phyloP scores from a whole-genome alignment of 208 protist genomes.

The Borovskyia barvae region DNA sequence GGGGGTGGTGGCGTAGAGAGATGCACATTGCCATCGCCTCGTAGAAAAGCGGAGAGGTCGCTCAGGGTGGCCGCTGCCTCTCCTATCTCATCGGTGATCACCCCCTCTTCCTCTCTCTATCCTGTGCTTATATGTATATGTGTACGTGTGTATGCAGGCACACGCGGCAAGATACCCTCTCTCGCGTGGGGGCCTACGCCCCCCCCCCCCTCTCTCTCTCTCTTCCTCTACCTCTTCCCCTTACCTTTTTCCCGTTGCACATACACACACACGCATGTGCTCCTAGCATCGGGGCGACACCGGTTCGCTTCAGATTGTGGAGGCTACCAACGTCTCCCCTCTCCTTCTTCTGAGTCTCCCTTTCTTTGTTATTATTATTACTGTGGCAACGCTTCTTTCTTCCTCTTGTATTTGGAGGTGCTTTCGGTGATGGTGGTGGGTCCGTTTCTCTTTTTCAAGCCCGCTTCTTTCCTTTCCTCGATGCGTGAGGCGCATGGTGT shows the following conservation, averaged over 20 bases:
- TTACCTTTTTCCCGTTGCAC: constrained; percentile 3
- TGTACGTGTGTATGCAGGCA: neutral
- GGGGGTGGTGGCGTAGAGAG: too few species aligned
- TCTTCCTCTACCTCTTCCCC: constrained; percentile 14
- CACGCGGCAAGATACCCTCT: too few species aligned
- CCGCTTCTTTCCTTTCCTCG: too few species aligned
- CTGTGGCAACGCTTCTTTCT: neutral
- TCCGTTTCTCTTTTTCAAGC: too few species aligned
- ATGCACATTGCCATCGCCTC: too few species aligned
- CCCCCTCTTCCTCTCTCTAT: neutral
- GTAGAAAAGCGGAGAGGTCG: too few species aligned
- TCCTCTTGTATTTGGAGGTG: constrained; percentile 4
- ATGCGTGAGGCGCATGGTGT: too few species aligned
- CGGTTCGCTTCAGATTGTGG: neutral
- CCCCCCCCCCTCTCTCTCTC: constrained; percentile 17
- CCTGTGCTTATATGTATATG: constrained; percentile 5
- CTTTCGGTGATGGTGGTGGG: too few species aligned
- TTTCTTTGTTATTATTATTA: constrained; percentile 1
- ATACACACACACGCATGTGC: neutral
- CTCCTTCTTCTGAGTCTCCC: neutral
- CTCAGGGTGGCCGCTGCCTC: too few species aligned
- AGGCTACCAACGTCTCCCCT: neutral
- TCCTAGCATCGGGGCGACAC: neutral
- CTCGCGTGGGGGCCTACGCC: neutral
- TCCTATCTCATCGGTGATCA: neutral